phyloP scores from a whole-genome alignment of 1,284 basidiomycete genomes.

The Stereum hirsutum region DNA sequence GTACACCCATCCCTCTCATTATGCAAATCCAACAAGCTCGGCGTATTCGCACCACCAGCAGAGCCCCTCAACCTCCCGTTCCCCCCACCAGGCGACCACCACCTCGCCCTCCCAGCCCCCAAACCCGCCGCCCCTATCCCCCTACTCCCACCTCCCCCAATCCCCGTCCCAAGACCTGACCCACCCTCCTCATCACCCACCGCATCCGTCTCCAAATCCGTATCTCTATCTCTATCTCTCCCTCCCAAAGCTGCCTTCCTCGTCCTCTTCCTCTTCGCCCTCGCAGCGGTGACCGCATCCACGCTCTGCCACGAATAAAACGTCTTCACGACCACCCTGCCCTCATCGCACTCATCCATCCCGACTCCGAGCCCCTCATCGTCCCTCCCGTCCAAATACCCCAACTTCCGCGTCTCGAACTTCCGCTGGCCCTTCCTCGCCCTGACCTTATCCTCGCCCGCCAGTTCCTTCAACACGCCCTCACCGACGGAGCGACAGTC shows the following conservation, averaged over 20 bases:
- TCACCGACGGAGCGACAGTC: conserved; percentile 72
- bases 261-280: conserved; percentile 46
- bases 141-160: conserved; percentile 22
- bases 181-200: too few species aligned
- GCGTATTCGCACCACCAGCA: conserved; percentile 22
- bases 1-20: conserved; percentile 32
- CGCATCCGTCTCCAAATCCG: too few species aligned
- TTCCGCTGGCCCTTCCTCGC: conserved; percentile 66
- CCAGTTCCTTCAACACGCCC: conserved; percentile 48
- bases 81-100: conserved; percentile 35
- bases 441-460: conserved; percentile 42
- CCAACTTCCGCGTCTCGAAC: conserved; percentile 56
- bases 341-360: conserved; percentile 68
- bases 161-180: conserved; percentile 20
- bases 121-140: conserved; percentile 20
- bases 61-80: too few species aligned
- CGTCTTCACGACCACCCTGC: conserved; percentile 71
- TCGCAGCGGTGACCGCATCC: conserved; percentile 52
- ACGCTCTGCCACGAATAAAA: conserved; percentile 85
- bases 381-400: conserved; percentile 60
- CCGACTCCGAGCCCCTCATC: conserved; percentile 51
- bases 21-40: conserved; percentile 19
- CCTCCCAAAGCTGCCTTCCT: too few species aligned
- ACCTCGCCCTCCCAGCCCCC: conserved; percentile 21
- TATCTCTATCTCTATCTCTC: too few species aligned